Base-by-base conservation (phyloP, 768 basidiomycete species). In the Termitomyces sp. region DNA sequence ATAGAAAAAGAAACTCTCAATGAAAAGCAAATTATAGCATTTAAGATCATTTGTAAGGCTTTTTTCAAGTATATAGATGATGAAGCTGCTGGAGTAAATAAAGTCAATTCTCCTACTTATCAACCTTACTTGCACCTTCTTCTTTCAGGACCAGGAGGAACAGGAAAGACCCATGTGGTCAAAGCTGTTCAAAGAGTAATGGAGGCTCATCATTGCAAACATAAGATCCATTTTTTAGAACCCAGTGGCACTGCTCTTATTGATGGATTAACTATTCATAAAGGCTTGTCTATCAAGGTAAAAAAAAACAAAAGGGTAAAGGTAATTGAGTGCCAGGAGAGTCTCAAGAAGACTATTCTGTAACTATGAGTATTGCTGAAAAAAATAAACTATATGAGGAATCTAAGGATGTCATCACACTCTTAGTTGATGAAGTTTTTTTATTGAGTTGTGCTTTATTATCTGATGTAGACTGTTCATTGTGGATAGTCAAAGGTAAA, bases 91-190 rank as follows among this genome's bases (percentile, higher is more conserved):
- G 36, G 37, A 5, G 0, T 2, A 26, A 52, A 52, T 30, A 16
- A n/a, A 12, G 13, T n/a, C 10, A 24, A 52, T 26, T 27, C 20
- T 26, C 14, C 37, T 5, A 6, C 3, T 13, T 40, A 50, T 50
- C 13, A 52, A 24, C 50, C 36, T 20, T 40, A 37, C 10, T 30
- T 52, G 12, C 14, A 14, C 1, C 34, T 52, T 4, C 26, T 52
- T 14, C 37, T 54, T 0, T 54, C 67, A 22, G 71, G 73, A 0
- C 69, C 71, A 4, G 72, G 70, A 4, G 71, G 72, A 0, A 73
- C 70, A 33, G 72, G 72, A 5, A 74, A 74, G 56, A 74, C 67
- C 5, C 66, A 72, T 44, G 64, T 71, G 27, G 66, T 72, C 0
- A 42, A 62, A n/a, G 68, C 71, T 0, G 49, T 74, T 0, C 47